Conservation (phyloP, 805 yeast genomes). For the Candida orba region DNA sequence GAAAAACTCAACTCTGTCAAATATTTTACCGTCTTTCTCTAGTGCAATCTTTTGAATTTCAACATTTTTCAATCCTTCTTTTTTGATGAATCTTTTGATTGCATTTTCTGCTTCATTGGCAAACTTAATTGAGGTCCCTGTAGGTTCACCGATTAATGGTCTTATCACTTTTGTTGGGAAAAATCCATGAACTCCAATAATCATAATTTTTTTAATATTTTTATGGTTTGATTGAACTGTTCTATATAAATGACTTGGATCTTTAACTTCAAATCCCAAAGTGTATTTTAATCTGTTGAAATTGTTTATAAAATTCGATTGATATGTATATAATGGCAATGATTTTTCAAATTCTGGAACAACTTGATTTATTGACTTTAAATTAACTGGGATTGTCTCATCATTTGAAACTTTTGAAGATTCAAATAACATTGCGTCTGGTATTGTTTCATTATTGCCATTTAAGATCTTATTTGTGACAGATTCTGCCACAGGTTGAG, state of each 20-base stretch:
- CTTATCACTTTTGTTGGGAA: slow-evolving; percentile 84
- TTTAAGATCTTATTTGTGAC: slow-evolving; percentile 14
- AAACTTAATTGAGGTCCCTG: slow-evolving; percentile 88
- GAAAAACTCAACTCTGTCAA: slow-evolving; percentile 78
- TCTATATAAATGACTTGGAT: slow-evolving; percentile 23
- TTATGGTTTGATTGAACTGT: slow-evolving; percentile 8
- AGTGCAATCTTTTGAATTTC: slow-evolving; percentile 82
- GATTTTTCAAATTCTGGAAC: slow-evolving; percentile 22
- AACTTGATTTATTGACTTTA: slow-evolving; percentile 14
- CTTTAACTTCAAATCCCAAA: slow-evolving; percentile 21
- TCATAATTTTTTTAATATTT: slow-evolving; percentile 52
- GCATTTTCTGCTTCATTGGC: slow-evolving; percentile 85
- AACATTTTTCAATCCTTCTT: slow-evolving; percentile 32
- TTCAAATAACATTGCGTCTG: slow-evolving; percentile 23
- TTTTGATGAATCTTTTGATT: slow-evolving; percentile 57
- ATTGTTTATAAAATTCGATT: slow-evolving; percentile 16
- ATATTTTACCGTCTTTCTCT: slow-evolving; percentile 88
- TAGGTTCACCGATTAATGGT: slow-evolving; percentile 89
- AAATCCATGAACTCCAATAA: slow-evolving; percentile 94
- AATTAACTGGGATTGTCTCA: background rate
- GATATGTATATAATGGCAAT: slow-evolving; percentile 15
- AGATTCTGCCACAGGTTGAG: slow-evolving; percentile 2
- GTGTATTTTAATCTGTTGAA: slow-evolving; percentile 18
- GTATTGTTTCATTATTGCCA: slow-evolving; percentile 3
- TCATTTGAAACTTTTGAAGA: slow-evolving; percentile 6